A percentile compares a stretch with the other conserved stretches of the same genome.
phyloP scores from a whole-genome alignment of 2,329 filamentous ascomycete species.

The Apiospora marii region DNA sequence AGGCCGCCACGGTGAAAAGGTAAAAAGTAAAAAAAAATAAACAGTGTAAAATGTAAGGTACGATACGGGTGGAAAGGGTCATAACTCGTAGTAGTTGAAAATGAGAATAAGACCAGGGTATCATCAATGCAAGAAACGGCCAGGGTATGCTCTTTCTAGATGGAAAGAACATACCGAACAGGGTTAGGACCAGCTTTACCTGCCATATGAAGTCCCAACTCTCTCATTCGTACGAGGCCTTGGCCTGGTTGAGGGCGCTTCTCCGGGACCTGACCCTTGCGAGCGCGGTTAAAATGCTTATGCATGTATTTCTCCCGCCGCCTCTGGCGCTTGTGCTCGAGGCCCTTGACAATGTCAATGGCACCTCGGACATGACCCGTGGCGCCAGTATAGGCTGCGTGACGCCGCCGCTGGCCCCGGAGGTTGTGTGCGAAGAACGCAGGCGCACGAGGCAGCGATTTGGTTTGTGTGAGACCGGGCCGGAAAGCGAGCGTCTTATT shows the following conservation, averaged over 20 bases:
- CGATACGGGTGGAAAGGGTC: slow-evolving; percentile 1
- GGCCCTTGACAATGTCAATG: slow-evolving; percentile 95
- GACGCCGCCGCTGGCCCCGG: slow-evolving; percentile 49
- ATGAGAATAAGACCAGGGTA: not conserved
- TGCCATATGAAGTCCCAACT: slow-evolving; percentile 88
- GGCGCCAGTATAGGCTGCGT: slow-evolving; percentile 42
- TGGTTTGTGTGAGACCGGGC: slow-evolving; percentile 77
- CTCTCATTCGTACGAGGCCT: slow-evolving; percentile 91
- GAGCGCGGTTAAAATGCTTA: slow-evolving; percentile 85
- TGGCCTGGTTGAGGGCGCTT: slow-evolving; percentile 80
- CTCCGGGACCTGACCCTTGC: slow-evolving; percentile 69
- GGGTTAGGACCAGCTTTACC: slow-evolving; percentile 70
- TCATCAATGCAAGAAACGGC: not conserved
- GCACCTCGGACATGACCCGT: slow-evolving; percentile 84
- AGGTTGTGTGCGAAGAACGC: slow-evolving; percentile 70
- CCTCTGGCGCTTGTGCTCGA: slow-evolving; percentile 92
- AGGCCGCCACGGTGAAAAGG: slow-evolving; percentile 29
- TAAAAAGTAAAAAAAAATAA: slow-evolving; percentile 32
- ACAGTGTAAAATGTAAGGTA: slow-evolving; percentile 8
- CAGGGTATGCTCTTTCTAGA: slow-evolving; percentile 53
- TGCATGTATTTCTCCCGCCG: slow-evolving; percentile 75
- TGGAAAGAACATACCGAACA: slow-evolving; percentile 79
- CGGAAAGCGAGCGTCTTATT: slow-evolving; percentile 61
- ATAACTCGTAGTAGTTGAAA: slow-evolving; percentile 11
- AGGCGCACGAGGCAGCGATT: slow-evolving; percentile 83